Evolutionary conservation across 352 stramenopile species (phyloP).

Genomic region (Pythium phragmitis): DNA sequence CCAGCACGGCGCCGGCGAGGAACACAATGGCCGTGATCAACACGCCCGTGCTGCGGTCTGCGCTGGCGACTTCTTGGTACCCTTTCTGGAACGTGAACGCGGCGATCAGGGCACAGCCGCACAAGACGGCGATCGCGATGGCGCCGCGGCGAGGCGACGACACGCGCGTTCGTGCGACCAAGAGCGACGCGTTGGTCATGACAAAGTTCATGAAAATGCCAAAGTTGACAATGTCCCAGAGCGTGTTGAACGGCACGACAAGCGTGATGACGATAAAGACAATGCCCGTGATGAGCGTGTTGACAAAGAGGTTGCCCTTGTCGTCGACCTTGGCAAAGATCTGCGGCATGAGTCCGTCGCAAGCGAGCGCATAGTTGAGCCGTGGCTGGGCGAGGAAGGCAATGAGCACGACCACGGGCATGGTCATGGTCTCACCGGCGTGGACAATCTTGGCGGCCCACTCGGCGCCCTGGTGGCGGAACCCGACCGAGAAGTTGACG

Average conservation of each 20-base stretch:
- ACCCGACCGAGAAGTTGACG: conserved; percentile 41
- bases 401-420: conserved; percentile 93
- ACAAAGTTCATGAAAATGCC: conserved; percentile 89
- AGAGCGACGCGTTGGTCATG: conserved; percentile 72
- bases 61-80: conserved; percentile 28
- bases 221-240: conserved; percentile 89
- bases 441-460: conserved; percentile 57
- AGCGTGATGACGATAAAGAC: conserved; percentile 74
- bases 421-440: conserved; percentile 70
- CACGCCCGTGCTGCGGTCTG: conserved; percentile 18
- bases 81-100: conserved; percentile 72
- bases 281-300: conserved; percentile 63
- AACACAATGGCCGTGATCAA: conserved; percentile 50
- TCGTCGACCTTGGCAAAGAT: conserved; percentile 88
- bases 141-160: conserved; percentile 31
- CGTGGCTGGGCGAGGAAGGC: conserved; percentile 91
- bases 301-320: conserved; percentile 81
- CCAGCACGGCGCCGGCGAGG: conserved; percentile 35
- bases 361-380: conserved; percentile 91
- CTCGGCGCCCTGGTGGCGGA: conserved; percentile 37
- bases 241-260: conserved; percentile 68
- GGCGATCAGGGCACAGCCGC: conserved; percentile 31
- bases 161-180: conserved; percentile 68
- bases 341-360: conserved; percentile 90
- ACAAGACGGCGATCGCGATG: conserved; percentile 27